Evolutionary conservation across 2,329 filamentous ascomycete species (phyloP), one percentile per base, ranked within the genome.

Genomic region (Aspergillus sp.): DNA sequence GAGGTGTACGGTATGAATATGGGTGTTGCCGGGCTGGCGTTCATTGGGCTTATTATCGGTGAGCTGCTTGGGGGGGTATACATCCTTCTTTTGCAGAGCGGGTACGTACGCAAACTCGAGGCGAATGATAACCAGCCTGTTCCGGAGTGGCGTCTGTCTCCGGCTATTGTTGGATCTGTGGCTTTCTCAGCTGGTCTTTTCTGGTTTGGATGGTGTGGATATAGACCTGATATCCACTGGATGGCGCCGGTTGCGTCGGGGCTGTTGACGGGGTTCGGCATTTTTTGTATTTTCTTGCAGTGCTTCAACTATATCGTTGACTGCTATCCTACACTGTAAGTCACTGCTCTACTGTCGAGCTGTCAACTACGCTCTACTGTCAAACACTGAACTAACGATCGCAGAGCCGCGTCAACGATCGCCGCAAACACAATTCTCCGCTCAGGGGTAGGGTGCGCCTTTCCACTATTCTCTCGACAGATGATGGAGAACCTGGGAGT

Each of bases 351-450:
- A 15, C 19, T 19, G 12, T 23, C 19, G 6, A 9, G 40, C 2
- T 11, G 11, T n/a, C 8, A 6, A 6, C 6, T n/a, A 12, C 23
- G 4, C n/a, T 14, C 17, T 15, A 23, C 17, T n/a, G 27, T 31
- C 27, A 4, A 31, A 3, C 14, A 2, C 1, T 4, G 2, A 11
- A 8, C 60, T 62, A 53, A 62, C 27, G 1, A 14, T 6, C 21
- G 3, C 45, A 77, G 73, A 21, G 74, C 73, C 6, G 74, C 75
- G 4, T 77, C 74, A 15, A 68, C 73, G 0, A 71, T 77, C 15
- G 74, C 75, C 1, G 73, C 74, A 3, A 76, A 76, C 44, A 76
- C 73, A 0, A 74, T 76, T 23, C 67, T 76, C n/a, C 73, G 74
- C 4, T 76, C 74, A 0, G 61, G 67, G 0, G 63, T 76, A 0